These are phyloP conservation scores for Lasiodiplodia sp. DNA, from an alignment of 2,329 filamentous ascomycete genomes.

Conservation along the genomic window DNA sequence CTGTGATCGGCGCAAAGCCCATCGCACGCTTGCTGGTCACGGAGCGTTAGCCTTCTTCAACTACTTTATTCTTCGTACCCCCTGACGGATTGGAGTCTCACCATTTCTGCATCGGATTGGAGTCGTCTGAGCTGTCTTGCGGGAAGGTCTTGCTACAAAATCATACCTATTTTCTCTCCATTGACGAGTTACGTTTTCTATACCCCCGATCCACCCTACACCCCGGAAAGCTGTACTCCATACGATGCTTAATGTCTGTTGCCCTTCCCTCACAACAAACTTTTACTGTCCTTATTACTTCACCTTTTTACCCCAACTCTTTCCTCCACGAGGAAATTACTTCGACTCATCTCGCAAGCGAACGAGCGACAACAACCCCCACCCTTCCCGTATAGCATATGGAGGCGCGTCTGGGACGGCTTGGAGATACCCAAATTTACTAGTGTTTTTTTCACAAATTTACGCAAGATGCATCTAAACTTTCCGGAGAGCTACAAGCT, in stretches of 20 bases:
- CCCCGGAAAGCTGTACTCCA: constrained; percentile 25
- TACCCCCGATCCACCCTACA: constrained; percentile 24
- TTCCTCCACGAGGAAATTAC: not conserved
- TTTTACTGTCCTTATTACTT: constrained; percentile 21
- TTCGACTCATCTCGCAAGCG: constrained; percentile 26
- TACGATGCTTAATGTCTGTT: constrained; percentile 30
- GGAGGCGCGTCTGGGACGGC: constrained; percentile 29
- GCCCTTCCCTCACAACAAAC: constrained; percentile 16
- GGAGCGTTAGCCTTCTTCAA: constrained; percentile 8
- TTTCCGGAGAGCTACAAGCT: constrained; percentile 10
- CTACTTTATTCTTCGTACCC: not conserved
- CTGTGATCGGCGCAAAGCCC: constrained; percentile 34
- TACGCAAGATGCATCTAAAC: constrained; percentile 25
- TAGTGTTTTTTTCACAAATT: constrained; percentile 24
- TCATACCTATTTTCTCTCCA: constrained; percentile 19
- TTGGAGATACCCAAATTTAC: constrained; percentile 29
- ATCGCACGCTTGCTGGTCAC: constrained; percentile 18
- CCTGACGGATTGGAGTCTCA: constrained; percentile 27
- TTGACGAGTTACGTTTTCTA: constrained; percentile 31
- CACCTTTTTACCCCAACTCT: not conserved
- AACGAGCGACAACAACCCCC: constrained; percentile 17
- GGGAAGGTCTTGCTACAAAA: constrained; percentile 17
- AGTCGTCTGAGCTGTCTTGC: constrained; percentile 27
- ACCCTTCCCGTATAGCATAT: constrained; percentile 16
- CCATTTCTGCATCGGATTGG: constrained; percentile 28